Evolutionary conservation across 768 basidiomycete genomes (phyloP).

Genomic region (Mycena capillaripes): DNA sequence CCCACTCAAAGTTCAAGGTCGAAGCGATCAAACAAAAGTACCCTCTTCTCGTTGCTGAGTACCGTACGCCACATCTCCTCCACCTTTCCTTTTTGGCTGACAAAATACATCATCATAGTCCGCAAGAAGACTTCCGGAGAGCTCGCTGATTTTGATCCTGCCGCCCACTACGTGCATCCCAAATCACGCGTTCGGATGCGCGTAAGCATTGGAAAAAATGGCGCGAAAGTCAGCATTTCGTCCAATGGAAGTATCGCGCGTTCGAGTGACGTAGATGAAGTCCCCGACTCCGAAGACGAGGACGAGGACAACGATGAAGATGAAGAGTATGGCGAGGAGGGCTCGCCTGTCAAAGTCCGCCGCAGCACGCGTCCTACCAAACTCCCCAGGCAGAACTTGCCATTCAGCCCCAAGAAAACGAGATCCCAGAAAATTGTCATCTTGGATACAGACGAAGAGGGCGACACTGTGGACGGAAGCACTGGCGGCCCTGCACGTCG

Average conservation of each 20-base stretch:
- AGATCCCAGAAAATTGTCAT: constrained; percentile 52
- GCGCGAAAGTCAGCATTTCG: constrained; percentile 41
- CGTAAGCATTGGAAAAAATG: constrained; percentile 47
- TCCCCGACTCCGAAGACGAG: constrained; percentile 52
- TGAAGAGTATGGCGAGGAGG: constrained; percentile 39
- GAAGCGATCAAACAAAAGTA: constrained; percentile 53
- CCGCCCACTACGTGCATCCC: constrained; percentile 69
- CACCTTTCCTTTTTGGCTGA: constrained; percentile 29
- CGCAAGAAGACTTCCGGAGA: constrained; percentile 57
- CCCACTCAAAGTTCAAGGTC: constrained; percentile 57
- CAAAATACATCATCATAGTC: constrained; percentile 51
- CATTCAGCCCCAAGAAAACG: constrained; percentile 79
- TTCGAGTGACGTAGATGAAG: constrained; percentile 43
- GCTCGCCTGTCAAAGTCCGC: constrained; percentile 34
- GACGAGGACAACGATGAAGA: constrained; percentile 39
- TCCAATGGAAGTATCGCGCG: constrained; percentile 43
- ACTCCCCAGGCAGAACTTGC: constrained; percentile 54
- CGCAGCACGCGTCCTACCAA: constrained; percentile 32
- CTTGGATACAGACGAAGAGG: constrained; percentile 53
- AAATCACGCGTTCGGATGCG: constrained; percentile 64
- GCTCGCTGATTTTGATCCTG: constrained; percentile 72
- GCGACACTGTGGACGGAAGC: constrained; percentile 45
- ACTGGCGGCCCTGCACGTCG: constrained; percentile 49
- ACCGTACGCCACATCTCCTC: constrained; percentile 58
- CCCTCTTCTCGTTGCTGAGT: constrained; percentile 65